Evolutionary conservation across 2,329 filamentous ascomycete species (phyloP).

Genomic region (Neofusicoccum sp.): DNA sequence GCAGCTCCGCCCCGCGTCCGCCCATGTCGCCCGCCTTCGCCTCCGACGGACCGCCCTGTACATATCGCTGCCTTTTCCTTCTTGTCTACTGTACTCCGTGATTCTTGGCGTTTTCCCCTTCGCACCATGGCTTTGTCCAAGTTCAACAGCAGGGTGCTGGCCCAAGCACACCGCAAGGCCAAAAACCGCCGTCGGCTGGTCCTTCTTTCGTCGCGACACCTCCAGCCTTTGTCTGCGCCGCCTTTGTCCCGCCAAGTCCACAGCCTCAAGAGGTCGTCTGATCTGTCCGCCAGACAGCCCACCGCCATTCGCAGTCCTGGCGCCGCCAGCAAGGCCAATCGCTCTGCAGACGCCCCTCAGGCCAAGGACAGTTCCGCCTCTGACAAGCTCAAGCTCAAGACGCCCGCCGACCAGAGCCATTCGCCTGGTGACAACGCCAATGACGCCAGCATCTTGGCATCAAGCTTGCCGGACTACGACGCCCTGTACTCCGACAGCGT

Average conservation of each 20-base stretch:
- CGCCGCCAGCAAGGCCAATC: background rate
- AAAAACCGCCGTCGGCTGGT: constrained; percentile 3
- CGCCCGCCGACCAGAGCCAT: background rate
- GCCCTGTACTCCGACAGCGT: background rate
- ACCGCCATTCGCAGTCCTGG: background rate
- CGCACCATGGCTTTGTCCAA: constrained; percentile 12
- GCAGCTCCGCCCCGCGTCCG: background rate
- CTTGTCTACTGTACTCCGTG: constrained; percentile 5
- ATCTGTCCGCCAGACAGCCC: background rate
- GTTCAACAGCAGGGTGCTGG: constrained; percentile 3
- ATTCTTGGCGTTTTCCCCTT: background rate
- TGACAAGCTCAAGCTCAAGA: background rate
- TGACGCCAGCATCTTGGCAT: no score
- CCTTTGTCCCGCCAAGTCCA: background rate
- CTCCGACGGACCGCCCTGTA: background rate
- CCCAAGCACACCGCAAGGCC: background rate
- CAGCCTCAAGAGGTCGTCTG: no score
- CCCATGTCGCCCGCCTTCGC: constrained; percentile 8
- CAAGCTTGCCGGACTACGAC: no score
- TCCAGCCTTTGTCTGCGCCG: background rate
- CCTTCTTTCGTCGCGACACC: constrained; percentile 1
- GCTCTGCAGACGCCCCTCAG: background rate
- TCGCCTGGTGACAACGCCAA: background rate
- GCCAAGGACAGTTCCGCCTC: background rate
- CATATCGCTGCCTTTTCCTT: constrained; percentile 11